A percentile compares a stretch with the other conserved stretches of the same genome.
These are phyloP conservation scores for Digitaria exilis DNA, from an alignment of 202 grass and related monocot genomes.

Conservation along the genomic window DNA sequence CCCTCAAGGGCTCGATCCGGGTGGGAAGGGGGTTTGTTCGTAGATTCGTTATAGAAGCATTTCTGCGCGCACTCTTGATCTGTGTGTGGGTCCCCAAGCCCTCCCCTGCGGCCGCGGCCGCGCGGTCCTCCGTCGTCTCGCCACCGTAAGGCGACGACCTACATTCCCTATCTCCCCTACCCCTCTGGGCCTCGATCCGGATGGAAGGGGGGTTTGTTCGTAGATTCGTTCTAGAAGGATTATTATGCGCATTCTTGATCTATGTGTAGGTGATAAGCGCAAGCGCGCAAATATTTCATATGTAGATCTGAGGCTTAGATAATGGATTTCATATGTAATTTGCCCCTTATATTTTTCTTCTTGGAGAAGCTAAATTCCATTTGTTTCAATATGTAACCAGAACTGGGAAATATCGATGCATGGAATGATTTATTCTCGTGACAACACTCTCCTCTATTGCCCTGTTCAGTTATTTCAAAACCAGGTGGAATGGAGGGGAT, in stretches of 20 bases:
- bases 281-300: background rate
- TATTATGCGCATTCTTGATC: background rate
- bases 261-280: background rate
- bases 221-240: background rate
- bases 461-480: no score
- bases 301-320: background rate
- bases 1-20: background rate
- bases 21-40: background rate
- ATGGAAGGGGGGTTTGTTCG: background rate
- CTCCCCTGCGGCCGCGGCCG: conserved; percentile 37
- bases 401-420: background rate
- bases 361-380: no score
- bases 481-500: no score
- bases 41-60: background rate
- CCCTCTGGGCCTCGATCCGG: no score
- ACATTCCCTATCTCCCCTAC: background rate
- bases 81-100: conserved; percentile 7
- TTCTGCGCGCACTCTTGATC: background rate
- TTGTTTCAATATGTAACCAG: background rate
- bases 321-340: background rate
- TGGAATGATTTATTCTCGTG: background rate
- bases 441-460: background rate
- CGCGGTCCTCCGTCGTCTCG: conserved; percentile 42
- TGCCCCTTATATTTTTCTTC: background rate
- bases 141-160: conserved; percentile 54